Conservation (phyloP, 1,139 yeast species). For the Meyerozyma carpophila region DNA sequence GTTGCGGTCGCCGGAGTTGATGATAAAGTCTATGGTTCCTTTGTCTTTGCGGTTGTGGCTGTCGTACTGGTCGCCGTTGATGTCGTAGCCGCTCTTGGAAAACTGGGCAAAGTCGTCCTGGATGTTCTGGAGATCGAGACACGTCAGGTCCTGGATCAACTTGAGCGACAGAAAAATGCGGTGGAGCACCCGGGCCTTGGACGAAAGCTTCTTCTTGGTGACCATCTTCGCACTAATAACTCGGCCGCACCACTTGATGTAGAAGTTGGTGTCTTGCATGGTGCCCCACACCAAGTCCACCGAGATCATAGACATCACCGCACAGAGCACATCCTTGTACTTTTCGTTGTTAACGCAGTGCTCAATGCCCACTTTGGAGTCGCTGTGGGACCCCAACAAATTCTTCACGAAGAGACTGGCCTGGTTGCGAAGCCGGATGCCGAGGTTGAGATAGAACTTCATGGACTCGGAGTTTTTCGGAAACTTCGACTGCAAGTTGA, state of each 20-base stretch:
- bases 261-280: conserved; percentile 78
- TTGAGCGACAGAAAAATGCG: conserved; percentile 73
- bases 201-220: conserved; percentile 59
- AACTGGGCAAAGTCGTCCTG: conserved; percentile 29
- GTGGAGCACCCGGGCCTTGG: conserved; percentile 74
- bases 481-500: conserved; percentile 71
- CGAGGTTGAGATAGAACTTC: conserved; percentile 66
- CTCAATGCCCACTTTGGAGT: conserved; percentile 32
- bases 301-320: conserved; percentile 80
- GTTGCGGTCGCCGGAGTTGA: conserved; percentile 20
- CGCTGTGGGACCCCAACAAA: conserved; percentile 31
- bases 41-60: conserved; percentile 15
- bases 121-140: conserved; percentile 43
- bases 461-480: conserved; percentile 55
- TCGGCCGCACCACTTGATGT: conserved; percentile 71
- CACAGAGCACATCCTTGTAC: conserved; percentile 80
- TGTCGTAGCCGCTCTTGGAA: conserved; percentile 32
- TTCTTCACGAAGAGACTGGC: conserved; percentile 64
- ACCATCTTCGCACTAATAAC: conserved; percentile 67
- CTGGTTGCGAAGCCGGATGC: conserved; percentile 68
- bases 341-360: conserved; percentile 60
- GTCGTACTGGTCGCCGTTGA: conserved; percentile 30
- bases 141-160: conserved; percentile 68
- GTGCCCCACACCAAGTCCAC: conserved; percentile 91
- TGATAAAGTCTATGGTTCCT: conserved; percentile 43